These are phyloP conservation scores for Phyllosticta citriasiana DNA, from an alignment of 2,329 filamentous ascomycete genomes.

Conservation along the genomic window DNA sequence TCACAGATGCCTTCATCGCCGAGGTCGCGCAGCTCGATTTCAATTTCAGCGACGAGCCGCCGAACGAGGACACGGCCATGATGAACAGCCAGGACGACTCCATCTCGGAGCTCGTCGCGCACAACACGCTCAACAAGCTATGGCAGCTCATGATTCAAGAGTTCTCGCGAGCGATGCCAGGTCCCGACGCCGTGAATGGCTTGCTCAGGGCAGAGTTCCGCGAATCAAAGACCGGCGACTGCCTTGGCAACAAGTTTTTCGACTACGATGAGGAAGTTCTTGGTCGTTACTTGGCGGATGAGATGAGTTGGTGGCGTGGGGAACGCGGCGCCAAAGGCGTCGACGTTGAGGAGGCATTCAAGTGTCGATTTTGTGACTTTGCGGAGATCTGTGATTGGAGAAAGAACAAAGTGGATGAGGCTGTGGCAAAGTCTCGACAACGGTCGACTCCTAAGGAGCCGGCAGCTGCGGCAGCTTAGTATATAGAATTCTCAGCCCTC, in stretches of 20 bases:
- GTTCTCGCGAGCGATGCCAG: constrained; percentile 36
- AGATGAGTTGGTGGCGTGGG: constrained; percentile 84
- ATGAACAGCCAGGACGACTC: constrained; percentile 33
- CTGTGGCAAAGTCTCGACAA: constrained; percentile 11
- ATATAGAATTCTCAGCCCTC: neutral
- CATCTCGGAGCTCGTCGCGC: constrained; percentile 42
- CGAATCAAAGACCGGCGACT: constrained; percentile 33
- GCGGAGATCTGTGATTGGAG: constrained; percentile 71
- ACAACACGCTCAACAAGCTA: constrained; percentile 50
- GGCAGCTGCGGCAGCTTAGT: neutral
- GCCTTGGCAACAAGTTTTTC: constrained; percentile 52
- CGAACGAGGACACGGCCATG: constrained; percentile 11
- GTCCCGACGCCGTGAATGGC: constrained; percentile 44
- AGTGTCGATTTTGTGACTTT: constrained; percentile 80
- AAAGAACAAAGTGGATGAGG: constrained; percentile 55
- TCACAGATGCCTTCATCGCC: constrained; percentile 71
- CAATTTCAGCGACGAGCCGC: constrained; percentile 44
- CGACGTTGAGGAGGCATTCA: constrained; percentile 74
- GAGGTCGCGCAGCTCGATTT: constrained; percentile 62
- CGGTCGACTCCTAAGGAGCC: neutral
- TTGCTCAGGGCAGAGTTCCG: constrained; percentile 50
- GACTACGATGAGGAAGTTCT: constrained; percentile 56
- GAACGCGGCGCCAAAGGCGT: constrained; percentile 64
- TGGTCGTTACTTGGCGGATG: constrained; percentile 54
- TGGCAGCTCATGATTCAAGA: constrained; percentile 56